Evolutionary conservation across 179 eudicot genomes (phyloP).

Genomic region (Beta macrorhiza): DNA sequence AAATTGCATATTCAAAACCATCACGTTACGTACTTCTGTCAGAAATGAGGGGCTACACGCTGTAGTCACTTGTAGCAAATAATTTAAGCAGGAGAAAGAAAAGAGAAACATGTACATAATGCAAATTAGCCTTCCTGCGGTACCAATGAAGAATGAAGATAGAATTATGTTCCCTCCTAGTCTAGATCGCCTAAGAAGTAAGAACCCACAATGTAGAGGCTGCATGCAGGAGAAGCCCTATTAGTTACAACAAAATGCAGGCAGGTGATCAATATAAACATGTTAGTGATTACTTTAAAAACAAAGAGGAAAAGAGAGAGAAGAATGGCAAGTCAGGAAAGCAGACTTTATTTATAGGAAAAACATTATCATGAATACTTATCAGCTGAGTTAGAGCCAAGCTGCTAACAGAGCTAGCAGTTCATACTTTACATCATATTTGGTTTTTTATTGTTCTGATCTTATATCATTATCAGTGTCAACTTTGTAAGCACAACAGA

Average conservation of each 20-base stretch:
- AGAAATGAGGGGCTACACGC: background rate
- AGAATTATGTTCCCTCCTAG: constrained; percentile 81
- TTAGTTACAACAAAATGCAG: background rate
- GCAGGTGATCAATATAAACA: background rate
- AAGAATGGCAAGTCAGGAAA: background rate
- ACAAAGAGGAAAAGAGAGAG: background rate
- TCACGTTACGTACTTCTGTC: no score
- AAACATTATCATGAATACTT: no score
- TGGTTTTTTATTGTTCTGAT: no score
- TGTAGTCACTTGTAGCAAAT: background rate
- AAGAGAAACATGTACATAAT: constrained; percentile 55
- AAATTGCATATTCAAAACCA: no score
- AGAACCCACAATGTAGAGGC: constrained; percentile 81
- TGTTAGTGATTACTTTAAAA: background rate
- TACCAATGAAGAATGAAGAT: constrained; percentile 35
- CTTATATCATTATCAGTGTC: no score
- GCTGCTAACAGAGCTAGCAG: no score
- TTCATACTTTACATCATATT: no score
- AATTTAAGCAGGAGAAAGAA: background rate
- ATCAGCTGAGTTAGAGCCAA: no score
- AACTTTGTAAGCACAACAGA: constrained; percentile 11
- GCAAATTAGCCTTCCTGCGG: constrained; percentile 21
- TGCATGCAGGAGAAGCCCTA: constrained; percentile 29
- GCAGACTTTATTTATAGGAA: background rate
- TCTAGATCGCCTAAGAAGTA: constrained; percentile 54